phyloP scores from a whole-genome alignment of 805 yeast species.

The Monosporozyma aerobia region DNA sequence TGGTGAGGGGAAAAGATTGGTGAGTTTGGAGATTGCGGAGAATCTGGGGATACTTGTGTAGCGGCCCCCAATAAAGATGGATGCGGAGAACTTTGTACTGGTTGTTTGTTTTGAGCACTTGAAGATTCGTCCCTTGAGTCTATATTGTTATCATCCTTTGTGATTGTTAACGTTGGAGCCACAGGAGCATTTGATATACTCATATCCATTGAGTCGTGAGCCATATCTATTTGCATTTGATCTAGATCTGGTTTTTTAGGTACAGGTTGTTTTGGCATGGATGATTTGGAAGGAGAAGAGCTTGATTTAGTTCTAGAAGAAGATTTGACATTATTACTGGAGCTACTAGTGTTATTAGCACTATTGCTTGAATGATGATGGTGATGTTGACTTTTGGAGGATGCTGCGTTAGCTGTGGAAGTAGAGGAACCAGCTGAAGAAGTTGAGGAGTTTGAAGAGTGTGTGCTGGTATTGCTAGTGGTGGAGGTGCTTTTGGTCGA shows the following conservation, averaged over 20 bases:
- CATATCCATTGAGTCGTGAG: background rate
- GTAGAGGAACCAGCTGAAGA: background rate
- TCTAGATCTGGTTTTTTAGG: background rate
- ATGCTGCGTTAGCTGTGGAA: constrained; percentile 6
- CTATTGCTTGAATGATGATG: background rate
- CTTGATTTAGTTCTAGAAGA: background rate
- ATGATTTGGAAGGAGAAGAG: background rate
- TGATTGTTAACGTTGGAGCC: constrained; percentile 12
- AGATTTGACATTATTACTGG: background rate
- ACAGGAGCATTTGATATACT: constrained; percentile 1
- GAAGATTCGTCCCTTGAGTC: background rate
- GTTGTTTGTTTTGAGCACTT: constrained; percentile 1
- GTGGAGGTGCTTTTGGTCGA: constrained; percentile 1
- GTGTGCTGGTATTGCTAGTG: background rate
- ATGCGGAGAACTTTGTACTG: constrained; percentile 6
- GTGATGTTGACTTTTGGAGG: constrained; percentile 11
- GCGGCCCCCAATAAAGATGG: constrained; percentile 25
- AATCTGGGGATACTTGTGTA: constrained; percentile 11
- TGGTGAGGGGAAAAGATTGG: background rate
- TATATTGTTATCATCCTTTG: constrained; percentile 6
- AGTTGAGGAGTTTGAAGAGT: background rate
- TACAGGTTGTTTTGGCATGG: background rate
- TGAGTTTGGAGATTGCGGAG: constrained; percentile 5
- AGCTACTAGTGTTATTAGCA: constrained; percentile 2
- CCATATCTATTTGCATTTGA: background rate